Evolutionary conservation across 2,329 filamentous ascomycete species (phyloP), one percentile per base, ranked within the genome.

Genomic region (Arthrobotrys conoides): DNA sequence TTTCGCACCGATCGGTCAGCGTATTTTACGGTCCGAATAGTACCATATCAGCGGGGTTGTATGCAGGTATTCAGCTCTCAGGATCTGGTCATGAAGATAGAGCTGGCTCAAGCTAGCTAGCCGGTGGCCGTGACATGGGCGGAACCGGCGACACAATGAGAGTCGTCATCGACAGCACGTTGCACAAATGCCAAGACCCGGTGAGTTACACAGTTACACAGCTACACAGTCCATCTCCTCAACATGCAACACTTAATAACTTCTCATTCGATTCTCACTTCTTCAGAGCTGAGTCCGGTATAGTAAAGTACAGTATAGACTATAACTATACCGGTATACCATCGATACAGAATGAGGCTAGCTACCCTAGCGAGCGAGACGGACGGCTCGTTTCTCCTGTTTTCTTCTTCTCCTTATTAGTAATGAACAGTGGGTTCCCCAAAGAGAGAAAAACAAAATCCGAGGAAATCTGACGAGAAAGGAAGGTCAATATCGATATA

Each of bases 161-260:
- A 75, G 55, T 64, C 64, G 64, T 69, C 71, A 69, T 75, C 27
- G 71, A 75, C 44, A 22, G 71, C 71, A 75, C 71, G 71, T 75
- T 75, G 41, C 71, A 48, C 64, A 33, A 30, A 44, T 57, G 71
- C 64, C 71, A 75, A 68, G 63, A 57, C 71, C 36, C 36, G 33
- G 22, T 41, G 8, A 41, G 38, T 41, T 38, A 36, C 30, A 66
- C 69, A 46, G 27, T 30, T 6, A n/a, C 27, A 16, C 4, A 41
- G 38, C 27, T 38, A 24, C 20, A 66, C 69, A 46, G 27, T 24
- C 22, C 22, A 66, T 18, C 63, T n/a, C n/a, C 41, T 46, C 51
- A 67, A 51, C 63, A 36, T 49, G n/a, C n/a, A n/a, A n/a, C n/a
- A n/a, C n/a, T n/a, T n/a, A n/a, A n/a, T n/a, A n/a, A n/a, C n/a